These are phyloP conservation scores for Hypoxylon sp. DNA, from an alignment of 2,329 filamentous ascomycete genomes.

Conservation along the genomic window DNA sequence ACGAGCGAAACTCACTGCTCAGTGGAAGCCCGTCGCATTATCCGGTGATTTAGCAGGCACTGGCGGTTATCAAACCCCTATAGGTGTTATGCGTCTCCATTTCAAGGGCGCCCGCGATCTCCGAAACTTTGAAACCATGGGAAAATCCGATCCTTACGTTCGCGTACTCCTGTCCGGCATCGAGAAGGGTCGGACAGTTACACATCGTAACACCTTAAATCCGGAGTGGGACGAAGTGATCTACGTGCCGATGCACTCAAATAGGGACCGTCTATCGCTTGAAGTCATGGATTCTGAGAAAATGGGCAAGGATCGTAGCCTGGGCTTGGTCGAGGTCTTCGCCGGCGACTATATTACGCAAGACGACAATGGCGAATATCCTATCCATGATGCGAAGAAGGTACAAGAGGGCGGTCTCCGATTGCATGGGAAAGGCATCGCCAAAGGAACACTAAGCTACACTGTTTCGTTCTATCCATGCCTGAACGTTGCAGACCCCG, in stretches of 20 bases:
- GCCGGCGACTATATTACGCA: slow-evolving; percentile 82
- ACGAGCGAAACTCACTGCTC: slow-evolving; percentile 86
- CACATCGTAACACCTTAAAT: slow-evolving; percentile 93
- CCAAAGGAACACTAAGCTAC: slow-evolving; percentile 84
- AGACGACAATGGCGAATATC: slow-evolving; percentile 81
- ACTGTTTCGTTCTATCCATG: slow-evolving; percentile 91
- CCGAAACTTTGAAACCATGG: slow-evolving; percentile 92
- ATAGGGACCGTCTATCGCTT: slow-evolving; percentile 82
- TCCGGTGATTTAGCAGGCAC: slow-evolving; percentile 79
- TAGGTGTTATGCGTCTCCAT: slow-evolving; percentile 94
- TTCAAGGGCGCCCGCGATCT: slow-evolving; percentile 84
- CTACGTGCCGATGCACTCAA: slow-evolving; percentile 88
- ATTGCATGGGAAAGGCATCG: slow-evolving; percentile 74
- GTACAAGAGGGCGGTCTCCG: slow-evolving; percentile 73
- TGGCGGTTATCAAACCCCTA: slow-evolving; percentile 89
- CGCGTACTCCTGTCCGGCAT: slow-evolving; percentile 89
- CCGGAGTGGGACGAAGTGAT: slow-evolving; percentile 96
- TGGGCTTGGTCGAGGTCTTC: slow-evolving; percentile 81
- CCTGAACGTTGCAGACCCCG: slow-evolving; percentile 86
- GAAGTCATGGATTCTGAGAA: slow-evolving; percentile 98
- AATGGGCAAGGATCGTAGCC: slow-evolving; percentile 86
- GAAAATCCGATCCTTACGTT: slow-evolving; percentile 96
- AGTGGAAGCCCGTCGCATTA: slow-evolving; percentile 95
- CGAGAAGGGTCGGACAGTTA: slow-evolving; percentile 90
- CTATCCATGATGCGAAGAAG: slow-evolving; percentile 79